phyloP scores from a whole-genome alignment of 495 filamentous ascomycete genomes.

The Penicillium longicatenatum region DNA sequence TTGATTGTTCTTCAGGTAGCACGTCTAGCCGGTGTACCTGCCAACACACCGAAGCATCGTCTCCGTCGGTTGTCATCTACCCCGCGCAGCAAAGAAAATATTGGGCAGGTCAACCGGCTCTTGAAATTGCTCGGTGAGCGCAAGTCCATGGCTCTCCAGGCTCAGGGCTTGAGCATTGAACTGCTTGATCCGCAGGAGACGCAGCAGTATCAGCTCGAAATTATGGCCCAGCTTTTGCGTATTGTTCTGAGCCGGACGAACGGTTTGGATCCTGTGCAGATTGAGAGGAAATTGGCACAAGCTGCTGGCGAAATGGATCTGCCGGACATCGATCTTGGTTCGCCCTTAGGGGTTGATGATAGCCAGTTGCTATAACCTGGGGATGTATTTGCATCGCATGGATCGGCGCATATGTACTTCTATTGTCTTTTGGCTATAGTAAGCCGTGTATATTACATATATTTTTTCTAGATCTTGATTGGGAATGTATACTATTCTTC shows the following conservation, averaged over 20 bases:
- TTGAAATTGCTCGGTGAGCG: slow-evolving; percentile 41
- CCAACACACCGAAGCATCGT: slow-evolving; percentile 41
- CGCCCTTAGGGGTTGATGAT: slow-evolving; percentile 31
- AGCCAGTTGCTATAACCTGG: slow-evolving; percentile 29
- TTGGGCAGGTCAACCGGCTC: slow-evolving; percentile 39
- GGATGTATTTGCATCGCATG: slow-evolving; percentile 17
- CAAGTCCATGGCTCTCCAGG: slow-evolving; percentile 36
- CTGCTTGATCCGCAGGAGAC: slow-evolving; percentile 44
- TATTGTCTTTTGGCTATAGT: background rate
- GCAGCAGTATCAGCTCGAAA: slow-evolving; percentile 50
- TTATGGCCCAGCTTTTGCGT: slow-evolving; percentile 53
- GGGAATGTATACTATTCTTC: slow-evolving; percentile 12
- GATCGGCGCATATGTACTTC: slow-evolving; percentile 15
- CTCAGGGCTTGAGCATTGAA: slow-evolving; percentile 36
- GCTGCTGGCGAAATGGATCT: slow-evolving; percentile 61
- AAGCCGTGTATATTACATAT: slow-evolving; percentile 20
- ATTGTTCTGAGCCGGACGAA: slow-evolving; percentile 51
- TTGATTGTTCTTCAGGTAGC: slow-evolving; percentile 55
- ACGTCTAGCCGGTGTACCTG: slow-evolving; percentile 44
- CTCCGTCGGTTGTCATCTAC: slow-evolving; percentile 46
- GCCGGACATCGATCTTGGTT: slow-evolving; percentile 34
- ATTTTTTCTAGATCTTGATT: slow-evolving; percentile 4
- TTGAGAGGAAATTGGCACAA: slow-evolving; percentile 45
- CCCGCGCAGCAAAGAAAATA: slow-evolving; percentile 48
- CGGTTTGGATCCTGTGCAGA: slow-evolving; percentile 27